Base-by-base conservation (phyloP, 1,139 yeast genomes). In the Suzukiozyma palmioleophila region DNA sequence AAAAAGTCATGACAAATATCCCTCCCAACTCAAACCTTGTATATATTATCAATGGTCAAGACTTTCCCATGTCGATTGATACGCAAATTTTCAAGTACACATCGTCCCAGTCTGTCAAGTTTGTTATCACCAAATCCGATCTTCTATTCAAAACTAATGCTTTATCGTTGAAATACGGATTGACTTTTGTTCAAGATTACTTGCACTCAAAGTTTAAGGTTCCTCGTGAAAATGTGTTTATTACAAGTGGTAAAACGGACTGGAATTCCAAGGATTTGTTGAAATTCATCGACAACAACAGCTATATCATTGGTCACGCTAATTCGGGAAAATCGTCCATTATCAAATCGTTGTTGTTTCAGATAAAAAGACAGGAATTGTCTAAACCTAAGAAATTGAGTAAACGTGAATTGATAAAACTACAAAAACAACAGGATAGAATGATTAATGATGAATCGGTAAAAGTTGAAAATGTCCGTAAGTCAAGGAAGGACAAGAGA, bases 261-360 rank as follows among this genome's bases (percentile, higher is more conserved):
- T 82, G 89, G 90, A 73, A 76, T 35, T 51, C 75, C 4, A 58
- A 61, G 6, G 52, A 54, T 1, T 39, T 60, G 9, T 48, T 76
- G 16, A 40, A 59, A 2, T 48, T 55, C 9, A 54, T 78, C 21
- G 69, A 76, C 1, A 52, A 62, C 7, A 67, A 66, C 18, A 50
- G 79, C 22, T 83, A 78, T 52, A 57, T 88, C 27, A 64, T 87
- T 10, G 96, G 97, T 1, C 73, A 73, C 46, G 79, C 86, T 8
- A 87, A 87, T 53, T 70, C 79, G 12, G 97, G 97, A 1, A 88
- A 88, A 56, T 79, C 94, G 1, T 69, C 84, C 1, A 54, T 88
- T 24, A 69, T 83, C 2, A 76, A 72, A 48, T 55, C 76, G n/a
- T 49, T 82, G 26, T 49, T 77, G 12, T 60, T 62, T 36, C 39